Conservation (phyloP, 306 rosid species). For the Vicia sativa region DNA sequence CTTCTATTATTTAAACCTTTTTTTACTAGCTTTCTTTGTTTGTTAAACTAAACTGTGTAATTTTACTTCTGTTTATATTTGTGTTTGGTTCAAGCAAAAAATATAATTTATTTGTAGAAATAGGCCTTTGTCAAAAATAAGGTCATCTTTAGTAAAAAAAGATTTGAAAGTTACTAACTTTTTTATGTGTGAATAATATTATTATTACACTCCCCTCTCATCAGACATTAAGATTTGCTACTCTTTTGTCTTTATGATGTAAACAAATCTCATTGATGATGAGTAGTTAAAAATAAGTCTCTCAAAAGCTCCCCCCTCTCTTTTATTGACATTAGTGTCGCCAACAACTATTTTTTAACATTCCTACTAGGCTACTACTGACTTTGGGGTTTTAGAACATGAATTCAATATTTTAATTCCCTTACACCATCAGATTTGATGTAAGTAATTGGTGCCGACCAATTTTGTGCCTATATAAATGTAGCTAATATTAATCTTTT, state of each 20-base stretch:
- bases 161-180: background rate
- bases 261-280: background rate
- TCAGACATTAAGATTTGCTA: background rate
- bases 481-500: too few relatives aligned
- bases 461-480: too few relatives aligned
- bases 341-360: constrained; percentile 1
- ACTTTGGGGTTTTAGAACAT: background rate
- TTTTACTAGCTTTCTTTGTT: background rate
- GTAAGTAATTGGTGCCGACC: too few relatives aligned
- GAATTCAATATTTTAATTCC: too few relatives aligned
- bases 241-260: constrained; percentile 5
- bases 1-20: background rate
- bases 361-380: background rate
- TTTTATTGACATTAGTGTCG: background rate
- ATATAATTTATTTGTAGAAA: background rate
- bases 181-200: background rate
- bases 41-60: constrained; percentile 10
- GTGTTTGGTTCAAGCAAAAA: constrained; percentile 12
- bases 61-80: background rate
- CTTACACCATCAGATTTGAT: too few relatives aligned
- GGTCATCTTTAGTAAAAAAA: background rate
- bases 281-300: background rate
- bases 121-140: background rate
- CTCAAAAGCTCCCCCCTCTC: background rate
- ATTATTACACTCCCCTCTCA: background rate